Conservation (phyloP, 1,139 yeast genomes). For the Debaryomyces coudertii region DNA sequence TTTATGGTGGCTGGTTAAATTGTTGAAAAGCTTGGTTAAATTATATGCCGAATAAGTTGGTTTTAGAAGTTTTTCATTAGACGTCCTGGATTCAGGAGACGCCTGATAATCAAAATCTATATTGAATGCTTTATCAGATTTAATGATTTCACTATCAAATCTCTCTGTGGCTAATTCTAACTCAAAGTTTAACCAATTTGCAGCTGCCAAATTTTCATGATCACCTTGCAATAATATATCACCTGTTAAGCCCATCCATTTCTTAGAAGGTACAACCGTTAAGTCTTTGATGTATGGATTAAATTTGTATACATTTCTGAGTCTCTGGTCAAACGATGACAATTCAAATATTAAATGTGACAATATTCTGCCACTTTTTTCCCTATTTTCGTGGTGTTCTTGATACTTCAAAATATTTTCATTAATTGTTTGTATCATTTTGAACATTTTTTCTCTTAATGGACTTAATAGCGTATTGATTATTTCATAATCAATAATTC, state of each 20-base stretch:
- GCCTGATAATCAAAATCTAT: slow-evolving; percentile 66
- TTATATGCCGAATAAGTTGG: slow-evolving; percentile 73
- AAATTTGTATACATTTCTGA: slow-evolving; percentile 58
- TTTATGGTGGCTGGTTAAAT: slow-evolving; percentile 64
- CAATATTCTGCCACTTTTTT: slow-evolving; percentile 51
- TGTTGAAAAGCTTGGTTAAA: slow-evolving; percentile 63
- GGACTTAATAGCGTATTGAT: slow-evolving; percentile 58
- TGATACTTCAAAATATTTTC: slow-evolving; percentile 24
- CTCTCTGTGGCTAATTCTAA: slow-evolving; percentile 57
- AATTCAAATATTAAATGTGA: slow-evolving; percentile 66
- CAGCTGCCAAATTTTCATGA: slow-evolving; percentile 36
- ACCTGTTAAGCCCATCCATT: slow-evolving; percentile 66
- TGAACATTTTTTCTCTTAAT: slow-evolving; percentile 49
- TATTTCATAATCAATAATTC: slow-evolving; percentile 49
- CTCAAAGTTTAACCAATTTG: slow-evolving; percentile 70
- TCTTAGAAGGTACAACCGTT: slow-evolving; percentile 32
- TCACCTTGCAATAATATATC: slow-evolving; percentile 48
- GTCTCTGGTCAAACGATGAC: slow-evolving; percentile 58
- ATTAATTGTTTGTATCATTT: slow-evolving; percentile 32
- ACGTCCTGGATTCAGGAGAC: slow-evolving; percentile 30
- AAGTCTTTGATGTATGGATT: slow-evolving; percentile 46
- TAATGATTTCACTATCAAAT: slow-evolving; percentile 57
- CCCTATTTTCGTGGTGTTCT: slow-evolving; percentile 28
- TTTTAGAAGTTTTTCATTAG: slow-evolving; percentile 31
- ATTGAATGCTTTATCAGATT: slow-evolving; percentile 54